These are phyloP conservation scores for Parasitella parasitica DNA, from an alignment of 371 early-diverging fungal genomes.

Conservation along the genomic window DNA sequence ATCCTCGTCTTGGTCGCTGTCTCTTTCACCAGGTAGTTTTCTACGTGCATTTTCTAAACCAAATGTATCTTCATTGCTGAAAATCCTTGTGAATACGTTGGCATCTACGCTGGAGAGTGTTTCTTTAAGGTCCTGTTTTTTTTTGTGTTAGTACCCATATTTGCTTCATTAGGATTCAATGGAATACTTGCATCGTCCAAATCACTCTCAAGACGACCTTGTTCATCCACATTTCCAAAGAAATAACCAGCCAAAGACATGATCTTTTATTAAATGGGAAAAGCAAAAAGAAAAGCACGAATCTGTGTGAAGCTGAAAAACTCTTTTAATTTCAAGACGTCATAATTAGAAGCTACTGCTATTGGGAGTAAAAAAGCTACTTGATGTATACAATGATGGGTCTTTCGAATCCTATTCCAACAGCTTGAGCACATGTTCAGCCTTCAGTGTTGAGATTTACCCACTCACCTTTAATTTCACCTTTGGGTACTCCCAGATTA, in stretches of 20 bases:
- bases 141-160: background rate
- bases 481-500: slow-evolving; percentile 22
- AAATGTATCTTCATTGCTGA: slow-evolving; percentile 52
- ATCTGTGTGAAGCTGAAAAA: background rate
- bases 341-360: background rate
- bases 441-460: background rate
- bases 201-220: slow-evolving; percentile 74
- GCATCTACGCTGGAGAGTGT: slow-evolving; percentile 60
- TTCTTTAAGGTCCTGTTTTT: slow-evolving; percentile 65
- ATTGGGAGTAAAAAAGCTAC: background rate
- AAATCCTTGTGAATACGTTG: slow-evolving; percentile 52
- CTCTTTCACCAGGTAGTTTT: slow-evolving; percentile 36
- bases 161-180: background rate
- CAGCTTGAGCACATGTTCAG: background rate
- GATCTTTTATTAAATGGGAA: background rate
- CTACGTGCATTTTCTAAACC: slow-evolving; percentile 44
- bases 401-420: background rate
- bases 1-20: slow-evolving; percentile 32
- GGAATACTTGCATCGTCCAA: slow-evolving; percentile 56
- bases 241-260: slow-evolving; percentile 76
- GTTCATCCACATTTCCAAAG: slow-evolving; percentile 89
- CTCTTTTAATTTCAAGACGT: background rate
- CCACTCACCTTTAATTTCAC: slow-evolving; percentile 29
- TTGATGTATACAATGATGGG: background rate
- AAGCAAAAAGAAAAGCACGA: too few relatives aligned